phyloP scores from a whole-genome alignment of 345 rosid genomes.

The Dovyalis caffra region DNA sequence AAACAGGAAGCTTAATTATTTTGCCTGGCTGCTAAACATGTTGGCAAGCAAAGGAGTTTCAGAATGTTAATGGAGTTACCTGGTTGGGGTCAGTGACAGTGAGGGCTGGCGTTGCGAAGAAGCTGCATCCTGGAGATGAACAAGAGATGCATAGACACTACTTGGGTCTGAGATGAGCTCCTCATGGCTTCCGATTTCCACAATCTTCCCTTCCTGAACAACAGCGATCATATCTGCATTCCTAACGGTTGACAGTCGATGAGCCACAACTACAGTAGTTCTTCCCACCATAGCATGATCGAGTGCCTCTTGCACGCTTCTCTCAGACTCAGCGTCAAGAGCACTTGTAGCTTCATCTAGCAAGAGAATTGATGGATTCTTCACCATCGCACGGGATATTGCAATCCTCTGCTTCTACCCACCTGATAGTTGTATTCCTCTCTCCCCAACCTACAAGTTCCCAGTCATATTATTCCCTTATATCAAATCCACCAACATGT shows the following conservation, averaged over 20 bases:
- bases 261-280: conserved; percentile 77
- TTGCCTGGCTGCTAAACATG: too few species aligned
- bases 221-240: conserved; percentile 82
- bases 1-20: too few species aligned
- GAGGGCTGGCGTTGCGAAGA: conserved; percentile 55
- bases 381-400: too few species aligned
- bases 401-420: too few species aligned
- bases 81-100: conserved; percentile 52
- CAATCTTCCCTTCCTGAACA: conserved; percentile 64
- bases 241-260: conserved; percentile 74
- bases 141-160: conserved; percentile 61
- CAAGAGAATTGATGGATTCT: conserved; percentile 74
- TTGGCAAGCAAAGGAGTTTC: too few species aligned
- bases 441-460: conserved; percentile 81
- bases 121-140: conserved; percentile 66
- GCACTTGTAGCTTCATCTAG: too few species aligned
- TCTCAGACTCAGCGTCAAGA: conserved; percentile 82
- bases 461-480: too few species aligned
- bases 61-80: conserved; percentile 53
- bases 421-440: too few species aligned
- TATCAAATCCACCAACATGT: too few species aligned
- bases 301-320: conserved; percentile 79
- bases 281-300: conserved; percentile 85
- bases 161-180: conserved; percentile 56
- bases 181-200: conserved; percentile 74